Evolutionary conservation across 768 basidiomycete genomes (phyloP), one percentile per base, ranked within the genome.

Genomic region (Termitomyces heimii): DNA sequence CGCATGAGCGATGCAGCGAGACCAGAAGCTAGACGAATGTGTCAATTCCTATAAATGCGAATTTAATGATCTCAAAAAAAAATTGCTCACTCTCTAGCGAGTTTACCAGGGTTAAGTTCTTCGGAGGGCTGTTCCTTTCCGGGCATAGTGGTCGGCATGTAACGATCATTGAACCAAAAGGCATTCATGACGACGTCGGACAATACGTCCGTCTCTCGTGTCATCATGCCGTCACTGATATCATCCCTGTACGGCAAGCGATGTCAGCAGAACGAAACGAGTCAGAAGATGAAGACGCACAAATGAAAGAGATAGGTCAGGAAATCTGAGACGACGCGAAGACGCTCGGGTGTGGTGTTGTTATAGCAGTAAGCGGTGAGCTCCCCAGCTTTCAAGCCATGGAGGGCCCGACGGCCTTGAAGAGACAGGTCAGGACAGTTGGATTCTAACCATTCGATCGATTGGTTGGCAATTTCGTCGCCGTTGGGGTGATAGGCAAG

Each of bases 211-310:
- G 85, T 83, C 49, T 84, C 81, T 34, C 77, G 73, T 54, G 81
- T 80, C 75, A 85, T 82, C 85, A 89, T 87, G 53, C 86, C 86
- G 65, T 91, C 88, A 64, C 85, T 88, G 66, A 91, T 81, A 66
- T 92, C 84, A 67, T 92, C 89, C 37, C 78, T 79, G 6, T 29
- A 29, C 45, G 18, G 16, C 9, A 35, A 55, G 60, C 14, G 63
- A 49, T 14, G 26, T 42, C 57, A 35, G 55, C 46, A 35, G 29
- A 55, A 60, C 47, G 57, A 24, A 52, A 59, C 32, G 22, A 4
- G 8, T 40, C 9, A 40, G 54, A 53, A 52, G 31, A 52, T 55
- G 59, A 55, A 5, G 44, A 73, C 78, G 46, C 56, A 81, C 79
- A 82, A 62, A 64, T 81, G 79, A 66, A 82, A 82, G 5, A 82